phyloP scores from a whole-genome alignment of 78 protist species.

The Monocercomonoides exilis region DNA sequence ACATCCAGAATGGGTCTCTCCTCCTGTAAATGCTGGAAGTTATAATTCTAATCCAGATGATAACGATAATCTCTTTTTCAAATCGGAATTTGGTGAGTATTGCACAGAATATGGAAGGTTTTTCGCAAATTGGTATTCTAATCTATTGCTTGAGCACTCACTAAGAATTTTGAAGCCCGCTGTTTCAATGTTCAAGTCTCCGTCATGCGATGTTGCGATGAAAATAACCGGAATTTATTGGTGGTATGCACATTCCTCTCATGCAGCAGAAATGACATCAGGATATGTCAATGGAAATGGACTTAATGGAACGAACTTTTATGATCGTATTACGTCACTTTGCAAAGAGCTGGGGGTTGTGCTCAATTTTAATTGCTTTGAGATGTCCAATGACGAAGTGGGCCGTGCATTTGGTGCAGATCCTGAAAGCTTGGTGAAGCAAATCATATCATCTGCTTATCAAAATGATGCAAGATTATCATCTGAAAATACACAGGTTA shows the following conservation, averaged over 20 bases:
- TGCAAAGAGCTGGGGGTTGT: not conserved
- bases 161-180: conserved; percentile 27
- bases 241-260: conserved; percentile 61
- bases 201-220: conserved; percentile 41
- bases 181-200: not conserved
- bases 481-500: conserved; percentile 38
- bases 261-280: conserved; percentile 76
- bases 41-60: conserved; percentile 47
- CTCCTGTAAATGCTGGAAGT: conserved; percentile 63
- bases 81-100: conserved; percentile 4
- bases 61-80: conserved; percentile 55
- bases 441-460: conserved; percentile 8
- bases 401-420: not conserved
- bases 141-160: conserved; percentile 34
- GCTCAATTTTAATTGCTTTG: conserved; percentile 44
- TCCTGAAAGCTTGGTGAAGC: conserved; percentile 12
- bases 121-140: conserved; percentile 69
- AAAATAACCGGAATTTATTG: conserved; percentile 80
- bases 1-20: conserved; percentile 49
- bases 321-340: not conserved
- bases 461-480: conserved; percentile 26
- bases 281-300: conserved; percentile 78
- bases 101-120: conserved; percentile 57
- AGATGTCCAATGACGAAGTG: conserved; percentile 15
- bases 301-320: conserved; percentile 29